Percentiles rank a stretch among this genome's conserved stretches.
phyloP scores from a whole-genome alignment of 2,329 filamentous ascomycete species.

The Fusarium sp. region DNA sequence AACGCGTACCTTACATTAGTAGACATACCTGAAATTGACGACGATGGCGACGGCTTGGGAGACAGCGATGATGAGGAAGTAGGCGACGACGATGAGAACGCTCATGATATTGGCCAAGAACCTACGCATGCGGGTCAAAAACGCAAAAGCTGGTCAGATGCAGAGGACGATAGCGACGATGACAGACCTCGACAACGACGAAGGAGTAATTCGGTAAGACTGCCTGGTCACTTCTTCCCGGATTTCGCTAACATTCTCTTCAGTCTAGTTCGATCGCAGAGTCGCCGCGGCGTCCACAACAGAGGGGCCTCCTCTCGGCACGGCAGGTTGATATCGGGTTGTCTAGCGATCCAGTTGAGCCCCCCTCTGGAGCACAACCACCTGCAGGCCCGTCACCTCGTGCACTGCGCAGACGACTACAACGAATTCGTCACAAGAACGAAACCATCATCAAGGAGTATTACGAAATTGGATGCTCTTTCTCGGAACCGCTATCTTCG shows the following conservation, averaged over 20 bases:
- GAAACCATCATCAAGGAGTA: constrained; percentile 82
- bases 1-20: constrained; percentile 87
- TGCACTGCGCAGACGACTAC: constrained; percentile 76
- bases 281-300: constrained; percentile 70
- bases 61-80: constrained; percentile 67
- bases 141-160: constrained; percentile 82
- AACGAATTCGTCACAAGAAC: constrained; percentile 81
- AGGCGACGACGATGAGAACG: constrained; percentile 49
- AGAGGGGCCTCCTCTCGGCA: constrained; percentile 69
- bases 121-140: constrained; percentile 69
- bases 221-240: background rate
- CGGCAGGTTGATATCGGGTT: constrained; percentile 59
- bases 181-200: constrained; percentile 82
- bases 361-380: constrained; percentile 69
- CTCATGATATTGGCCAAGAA: constrained; percentile 52
- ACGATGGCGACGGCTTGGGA: constrained; percentile 73
- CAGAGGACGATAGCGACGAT: constrained; percentile 78
- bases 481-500: constrained; percentile 93
- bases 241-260: constrained; percentile 29
- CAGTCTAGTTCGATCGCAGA: constrained; percentile 74
- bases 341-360: constrained; percentile 63
- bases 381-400: constrained; percentile 75
- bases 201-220: constrained; percentile 85
- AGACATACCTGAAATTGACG: constrained; percentile 90
- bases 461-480: constrained; percentile 88